Evolutionary conservation across 2,329 filamentous ascomycete genomes (phyloP).

Genomic region (Sclerotinia borealis): DNA sequence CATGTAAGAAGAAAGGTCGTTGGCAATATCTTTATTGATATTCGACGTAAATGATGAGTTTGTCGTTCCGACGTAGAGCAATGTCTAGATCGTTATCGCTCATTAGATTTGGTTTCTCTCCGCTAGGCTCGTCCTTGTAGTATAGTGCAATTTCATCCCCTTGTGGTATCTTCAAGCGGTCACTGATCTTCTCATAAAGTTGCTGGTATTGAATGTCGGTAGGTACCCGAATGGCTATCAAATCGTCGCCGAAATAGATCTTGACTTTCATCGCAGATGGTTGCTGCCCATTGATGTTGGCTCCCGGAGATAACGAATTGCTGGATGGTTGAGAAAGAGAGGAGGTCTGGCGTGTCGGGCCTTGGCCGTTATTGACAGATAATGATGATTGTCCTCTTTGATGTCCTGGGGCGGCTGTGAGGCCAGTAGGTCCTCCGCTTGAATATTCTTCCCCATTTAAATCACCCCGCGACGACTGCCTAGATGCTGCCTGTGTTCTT

Average conservation of each 20-base stretch:
- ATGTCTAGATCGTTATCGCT: slow-evolving; percentile 76
- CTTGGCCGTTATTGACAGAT: slow-evolving; percentile 21
- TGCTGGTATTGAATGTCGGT: slow-evolving; percentile 71
- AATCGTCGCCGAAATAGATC: slow-evolving; percentile 85
- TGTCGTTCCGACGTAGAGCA: slow-evolving; percentile 78
- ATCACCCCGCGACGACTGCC: slow-evolving; percentile 60
- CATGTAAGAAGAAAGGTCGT: not conserved
- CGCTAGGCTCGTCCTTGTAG: slow-evolving; percentile 71
- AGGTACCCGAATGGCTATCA: slow-evolving; percentile 86
- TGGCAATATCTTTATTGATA: slow-evolving; percentile 21
- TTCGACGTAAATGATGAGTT: slow-evolving; percentile 72
- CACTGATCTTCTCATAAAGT: slow-evolving; percentile 76
- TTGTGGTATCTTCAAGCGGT: slow-evolving; percentile 68
- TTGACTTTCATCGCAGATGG: slow-evolving; percentile 77
- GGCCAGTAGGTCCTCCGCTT: slow-evolving; percentile 46
- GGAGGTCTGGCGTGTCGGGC: slow-evolving; percentile 31
- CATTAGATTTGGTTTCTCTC: slow-evolving; percentile 66
- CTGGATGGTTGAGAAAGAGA: slow-evolving; percentile 46
- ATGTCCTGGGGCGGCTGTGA: slow-evolving; percentile 45
- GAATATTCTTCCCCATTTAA: slow-evolving; percentile 50
- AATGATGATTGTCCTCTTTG: slow-evolving; percentile 37
- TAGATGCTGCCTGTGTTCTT: slow-evolving; percentile 52
- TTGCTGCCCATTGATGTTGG: slow-evolving; percentile 33
- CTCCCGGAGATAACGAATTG: slow-evolving; percentile 48
- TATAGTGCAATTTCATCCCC: slow-evolving; percentile 70